Percentiles rank a stretch among this genome's conserved stretches.
These are phyloP conservation scores for carrot (Daucus carota) DNA, from an alignment of 129 eudicot genomes.

Conservation along the genomic window DH1_v3.0 NC_030382.2:47496001-47496500, in stretches of 20 bases:
- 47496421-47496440: background rate
- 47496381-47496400: constrained; percentile 9
- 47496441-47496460: background rate
- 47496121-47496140: background rate
- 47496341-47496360: constrained; percentile 14
- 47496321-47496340: background rate
- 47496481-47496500: background rate
- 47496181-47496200: background rate
- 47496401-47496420: constrained; percentile 18
- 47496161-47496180: background rate
- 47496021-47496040: background rate
- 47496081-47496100: constrained; percentile 20
- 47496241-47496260: background rate
- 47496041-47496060: constrained; percentile 11
- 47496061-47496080: constrained; percentile 20
- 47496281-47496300: background rate
- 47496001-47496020: background rate
- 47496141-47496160: background rate
- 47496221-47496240: constrained; percentile 21
- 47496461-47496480: background rate
- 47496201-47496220: constrained; percentile 27
- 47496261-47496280: too few species aligned
- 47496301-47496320: background rate
- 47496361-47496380: constrained; percentile 15
- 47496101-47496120: constrained; percentile 20